phyloP scores from a whole-genome alignment of 306 rosid species.

The Vigna reflexopilosa region DNA sequence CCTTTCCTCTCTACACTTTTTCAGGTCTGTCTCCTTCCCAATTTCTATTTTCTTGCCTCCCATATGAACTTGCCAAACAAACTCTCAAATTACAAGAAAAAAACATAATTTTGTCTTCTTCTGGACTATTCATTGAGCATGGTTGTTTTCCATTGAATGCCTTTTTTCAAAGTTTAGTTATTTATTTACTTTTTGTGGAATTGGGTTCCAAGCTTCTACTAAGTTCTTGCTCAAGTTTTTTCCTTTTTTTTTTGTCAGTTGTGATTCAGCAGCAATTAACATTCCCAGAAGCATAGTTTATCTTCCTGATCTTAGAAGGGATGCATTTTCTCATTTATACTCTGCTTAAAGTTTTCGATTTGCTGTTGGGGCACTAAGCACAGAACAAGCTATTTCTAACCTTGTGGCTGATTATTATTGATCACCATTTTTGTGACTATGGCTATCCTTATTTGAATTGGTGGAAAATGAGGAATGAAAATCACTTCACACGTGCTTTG shows the following conservation, averaged over 20 bases:
- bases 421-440: not conserved
- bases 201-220: constrained; percentile 1
- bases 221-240: not conserved
- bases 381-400: not conserved
- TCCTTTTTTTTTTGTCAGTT: not conserved
- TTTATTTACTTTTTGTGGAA: constrained; percentile 8
- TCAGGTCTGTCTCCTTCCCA: constrained; percentile 34
- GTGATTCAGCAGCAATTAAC: constrained; percentile 11
- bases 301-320: constrained; percentile 5
- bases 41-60: constrained; percentile 26
- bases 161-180: not conserved
- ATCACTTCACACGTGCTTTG: constrained; percentile 34
- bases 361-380: not conserved
- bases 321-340: not conserved
- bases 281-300: not conserved
- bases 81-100: not conserved
- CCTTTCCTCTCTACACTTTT: constrained; percentile 36
- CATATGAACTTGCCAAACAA: not conserved
- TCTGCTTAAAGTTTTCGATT: not conserved
- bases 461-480: constrained; percentile 36
- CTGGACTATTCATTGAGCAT: not conserved
- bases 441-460: constrained; percentile 12
- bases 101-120: not conserved
- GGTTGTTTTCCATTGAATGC: not conserved
- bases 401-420: not conserved